phyloP scores from a whole-genome alignment of 116 monocot genomes.

The Trichopus zeylanicus region DNA sequence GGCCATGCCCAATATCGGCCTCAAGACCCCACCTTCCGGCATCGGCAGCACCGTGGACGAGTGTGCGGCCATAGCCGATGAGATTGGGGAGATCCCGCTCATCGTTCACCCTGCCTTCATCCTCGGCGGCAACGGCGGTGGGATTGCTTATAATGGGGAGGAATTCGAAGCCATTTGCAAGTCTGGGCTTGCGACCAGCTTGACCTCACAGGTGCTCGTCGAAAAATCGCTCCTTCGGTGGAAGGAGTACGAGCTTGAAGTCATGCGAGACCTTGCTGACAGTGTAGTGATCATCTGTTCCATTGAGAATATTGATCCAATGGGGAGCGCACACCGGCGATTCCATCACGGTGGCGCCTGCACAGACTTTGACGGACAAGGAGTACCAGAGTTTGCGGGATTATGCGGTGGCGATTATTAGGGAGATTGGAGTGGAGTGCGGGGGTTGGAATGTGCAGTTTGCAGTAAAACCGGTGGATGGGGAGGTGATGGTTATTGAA shows the following conservation, averaged over 20 bases:
- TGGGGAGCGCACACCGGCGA: constrained; percentile 98
- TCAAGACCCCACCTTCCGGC: constrained; percentile 90
- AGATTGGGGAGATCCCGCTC: constrained; percentile 75
- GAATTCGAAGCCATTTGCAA: constrained; percentile 88
- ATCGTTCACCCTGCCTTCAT: constrained; percentile 95
- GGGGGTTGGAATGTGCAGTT: constrained; percentile 99
- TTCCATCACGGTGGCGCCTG: constrained; percentile 94
- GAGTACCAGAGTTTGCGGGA: constrained; percentile 96
- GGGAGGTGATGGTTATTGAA: constrained; percentile 97
- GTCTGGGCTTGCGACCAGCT: constrained; percentile 66
- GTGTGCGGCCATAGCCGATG: constrained; percentile 51
- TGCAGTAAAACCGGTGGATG: constrained; percentile 85
- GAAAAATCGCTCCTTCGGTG: constrained; percentile 95
- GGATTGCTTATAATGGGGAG: constrained; percentile 81
- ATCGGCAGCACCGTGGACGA: constrained; percentile 83
- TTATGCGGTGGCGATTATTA: constrained; percentile 72
- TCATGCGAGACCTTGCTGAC: constrained; percentile 93
- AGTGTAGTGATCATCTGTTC: constrained; percentile 98
- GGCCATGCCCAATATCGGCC: constrained; percentile 82
- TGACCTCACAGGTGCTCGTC: constrained; percentile 66
- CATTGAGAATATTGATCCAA: constrained; percentile 94
- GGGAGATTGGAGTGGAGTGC: constrained; percentile 96
- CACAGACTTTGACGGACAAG: constrained; percentile 92
- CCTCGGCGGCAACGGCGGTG: constrained; percentile 91
- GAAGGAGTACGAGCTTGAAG: constrained; percentile 98